Evolutionary conservation across 2,329 filamentous ascomycete species (phyloP).

Genomic region (Xylariaceae sp.): DNA sequence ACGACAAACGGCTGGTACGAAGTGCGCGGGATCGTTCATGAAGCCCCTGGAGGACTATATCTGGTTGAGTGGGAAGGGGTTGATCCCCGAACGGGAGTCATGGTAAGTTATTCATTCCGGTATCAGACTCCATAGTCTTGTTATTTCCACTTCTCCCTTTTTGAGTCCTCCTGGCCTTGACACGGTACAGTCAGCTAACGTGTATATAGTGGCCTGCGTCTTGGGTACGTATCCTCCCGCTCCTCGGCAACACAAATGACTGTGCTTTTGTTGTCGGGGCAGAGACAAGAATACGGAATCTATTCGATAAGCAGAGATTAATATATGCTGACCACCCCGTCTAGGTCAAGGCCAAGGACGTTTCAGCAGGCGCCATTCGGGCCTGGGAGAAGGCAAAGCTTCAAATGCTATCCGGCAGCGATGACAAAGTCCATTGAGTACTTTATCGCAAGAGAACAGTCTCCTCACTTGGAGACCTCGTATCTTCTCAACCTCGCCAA

Average conservation of each 20-base stretch:
- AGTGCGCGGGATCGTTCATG: slow-evolving; percentile 24
- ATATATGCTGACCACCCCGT: not conserved
- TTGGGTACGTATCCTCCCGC: slow-evolving; percentile 23
- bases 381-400: slow-evolving; percentile 12
- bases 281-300: no score
- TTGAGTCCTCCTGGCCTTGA: not conserved
- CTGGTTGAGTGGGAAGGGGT: slow-evolving; percentile 31
- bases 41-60: slow-evolving; percentile 21
- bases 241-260: not conserved
- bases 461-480: no score
- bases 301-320: not conserved
- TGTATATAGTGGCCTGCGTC: slow-evolving; percentile 22
- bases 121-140: not conserved
- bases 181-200: not conserved
- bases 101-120: slow-evolving; percentile 2
- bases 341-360: slow-evolving; percentile 13
- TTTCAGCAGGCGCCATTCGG: slow-evolving; percentile 10
- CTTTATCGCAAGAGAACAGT: no score
- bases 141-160: not conserved
- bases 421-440: no score
- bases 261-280: no score
- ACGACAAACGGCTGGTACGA: slow-evolving; percentile 24
- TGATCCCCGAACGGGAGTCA: slow-evolving; percentile 24
- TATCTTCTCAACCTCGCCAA: not conserved
- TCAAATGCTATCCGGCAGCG: not conserved